Base-by-base conservation (phyloP, 495 filamentous ascomycete species). In the Staphylotrichum tortipilum region DNA sequence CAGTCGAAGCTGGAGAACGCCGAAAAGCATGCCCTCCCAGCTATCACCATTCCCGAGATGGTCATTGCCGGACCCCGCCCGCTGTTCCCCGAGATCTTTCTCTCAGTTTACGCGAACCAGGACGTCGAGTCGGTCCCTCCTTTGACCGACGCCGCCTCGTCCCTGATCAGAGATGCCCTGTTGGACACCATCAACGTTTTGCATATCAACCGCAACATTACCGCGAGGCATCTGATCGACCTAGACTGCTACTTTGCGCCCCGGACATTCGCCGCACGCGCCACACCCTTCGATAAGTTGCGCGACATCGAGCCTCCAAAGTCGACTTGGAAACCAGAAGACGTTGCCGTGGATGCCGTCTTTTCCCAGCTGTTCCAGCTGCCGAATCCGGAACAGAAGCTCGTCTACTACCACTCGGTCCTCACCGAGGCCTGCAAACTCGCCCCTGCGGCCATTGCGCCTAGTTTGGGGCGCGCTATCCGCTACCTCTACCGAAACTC, bases 391-490 rank as follows among this genome's bases (percentile, higher is more conserved):
- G 86, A 92, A 66, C 92, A 97, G 69, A 95, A 95, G 65, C 73
- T 96, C 3, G 87, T 96, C 9, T 99, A 95, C 59, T 97, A 95
- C 65, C 94, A 99, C 62, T 82, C 89, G 2, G 81, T 97, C 6
- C 78, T 99, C 28, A 97, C 90, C 0, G 91, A 97, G 68, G 79
- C 85, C 47, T 97, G 94, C 71, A 96, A 95, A 68, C 84, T 96
- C 59, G 89, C 88, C 1, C 91, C 92, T 0, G 89, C 87, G 8
- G 92, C 92, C 9, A 92, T 99, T 47, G 92, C 92, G n/a, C 92
- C 92, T 0, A 91, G 86, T 62, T 68, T 99, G 19, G 92, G 92
- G 17, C 80, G 92, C 64, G 92, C 94, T 12, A 99, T 99, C 56
- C 80, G 92, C 18, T 94, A 85, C 62, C 71, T 95, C 45, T 97